Evolutionary conservation across 1,139 yeast genomes (phyloP).

Genomic region (Wickerhamomyces sp.): DNA sequence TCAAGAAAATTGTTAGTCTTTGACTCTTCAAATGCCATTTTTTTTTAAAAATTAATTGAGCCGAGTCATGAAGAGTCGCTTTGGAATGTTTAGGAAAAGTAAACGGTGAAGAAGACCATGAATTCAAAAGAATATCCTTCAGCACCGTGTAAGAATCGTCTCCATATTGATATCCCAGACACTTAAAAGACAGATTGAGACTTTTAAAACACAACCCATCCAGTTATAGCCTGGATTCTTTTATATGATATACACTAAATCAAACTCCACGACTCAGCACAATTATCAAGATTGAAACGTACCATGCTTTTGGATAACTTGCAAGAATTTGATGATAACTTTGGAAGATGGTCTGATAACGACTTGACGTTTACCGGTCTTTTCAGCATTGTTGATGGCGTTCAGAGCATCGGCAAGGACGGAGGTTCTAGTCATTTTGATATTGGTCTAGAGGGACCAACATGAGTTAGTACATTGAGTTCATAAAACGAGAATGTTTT

Average conservation of each 20-base stretch:
- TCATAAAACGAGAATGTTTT: conserved; percentile 1
- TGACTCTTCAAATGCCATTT: no score
- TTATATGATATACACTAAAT: no score
- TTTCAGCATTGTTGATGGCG: conserved; percentile 98
- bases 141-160: conserved; percentile 76
- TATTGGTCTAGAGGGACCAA: background rate
- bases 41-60: no score
- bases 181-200: conserved; percentile 97
- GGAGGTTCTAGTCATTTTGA: conserved; percentile 92
- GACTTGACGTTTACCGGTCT: conserved; percentile 99
- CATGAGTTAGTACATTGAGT: conserved; percentile 13
- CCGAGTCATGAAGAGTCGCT: no score
- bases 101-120: conserved; percentile 34
- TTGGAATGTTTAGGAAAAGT: conserved; percentile 64
- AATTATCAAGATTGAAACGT: conserved; percentile 34
- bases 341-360: conserved; percentile 98
- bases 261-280: no score
- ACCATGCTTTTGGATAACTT: conserved; percentile 96
- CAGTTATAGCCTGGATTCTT: conserved; percentile 98
- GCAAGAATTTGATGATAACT: conserved; percentile 94
- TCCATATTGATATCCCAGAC: conserved; percentile 80
- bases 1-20: no score
- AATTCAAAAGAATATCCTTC: conserved; percentile 22
- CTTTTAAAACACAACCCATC: conserved; percentile 85
- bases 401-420: conserved; percentile 99